Percentiles rank a stretch among this genome's conserved stretches.
Conservation (phyloP, 169 alveolate genomes). For the Eimeria tenella region DNA sequence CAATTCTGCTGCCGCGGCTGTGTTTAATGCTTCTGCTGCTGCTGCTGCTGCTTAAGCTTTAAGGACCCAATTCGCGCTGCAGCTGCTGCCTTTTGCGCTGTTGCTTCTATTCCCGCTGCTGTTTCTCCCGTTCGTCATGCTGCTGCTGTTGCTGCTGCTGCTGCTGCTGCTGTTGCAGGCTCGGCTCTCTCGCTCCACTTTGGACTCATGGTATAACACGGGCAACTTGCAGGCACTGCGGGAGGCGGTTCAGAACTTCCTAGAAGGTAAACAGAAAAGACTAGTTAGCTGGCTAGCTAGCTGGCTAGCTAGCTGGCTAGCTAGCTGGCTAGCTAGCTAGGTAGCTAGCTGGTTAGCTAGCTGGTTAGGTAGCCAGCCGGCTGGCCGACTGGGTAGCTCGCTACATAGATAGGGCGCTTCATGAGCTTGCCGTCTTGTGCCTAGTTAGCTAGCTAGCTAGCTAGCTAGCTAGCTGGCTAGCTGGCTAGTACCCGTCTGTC, state of each 20-base stretch:
- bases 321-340: no score
- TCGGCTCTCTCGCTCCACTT: not conserved
- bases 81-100: not conserved
- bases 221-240: constrained; percentile 39
- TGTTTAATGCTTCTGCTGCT: no score
- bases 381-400: no score
- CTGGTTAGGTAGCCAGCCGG: no score
- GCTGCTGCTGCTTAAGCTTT: not conserved
- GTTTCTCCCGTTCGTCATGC: not conserved
- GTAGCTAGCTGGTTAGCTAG: no score
- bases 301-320: no score
- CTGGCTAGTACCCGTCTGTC: no score
- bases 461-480: no score
- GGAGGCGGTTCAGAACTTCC: constrained; percentile 32
- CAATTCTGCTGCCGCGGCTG: no score
- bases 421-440: no score
- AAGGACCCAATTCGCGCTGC: not conserved
- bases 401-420: no score
- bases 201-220: not conserved
- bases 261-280: not conserved
- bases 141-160: not conserved
- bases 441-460: no score
- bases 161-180: constrained; percentile 31
- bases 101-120: not conserved
- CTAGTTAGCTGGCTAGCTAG: not conserved